These are phyloP conservation scores for Cavenderia fasciculata DNA, from an alignment of 78 protist species.

Conservation along the genomic window DNA sequence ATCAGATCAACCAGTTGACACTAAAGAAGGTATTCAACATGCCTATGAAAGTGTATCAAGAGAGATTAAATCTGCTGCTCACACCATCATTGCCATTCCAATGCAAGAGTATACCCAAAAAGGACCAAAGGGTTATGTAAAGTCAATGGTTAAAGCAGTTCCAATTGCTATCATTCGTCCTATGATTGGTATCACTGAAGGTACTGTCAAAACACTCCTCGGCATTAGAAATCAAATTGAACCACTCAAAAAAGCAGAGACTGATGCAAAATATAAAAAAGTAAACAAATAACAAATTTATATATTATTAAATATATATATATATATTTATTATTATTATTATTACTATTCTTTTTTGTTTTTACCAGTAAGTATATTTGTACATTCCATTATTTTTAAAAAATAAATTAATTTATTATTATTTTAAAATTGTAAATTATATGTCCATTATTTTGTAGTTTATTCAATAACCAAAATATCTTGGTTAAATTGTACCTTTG, in stretches of 20 bases:
- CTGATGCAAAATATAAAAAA: conserved; percentile 60
- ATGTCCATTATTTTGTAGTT: too few relatives aligned
- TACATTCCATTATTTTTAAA: too few relatives aligned
- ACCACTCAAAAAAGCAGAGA: conserved; percentile 56
- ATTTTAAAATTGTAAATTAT: too few relatives aligned
- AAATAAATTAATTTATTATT: too few relatives aligned
- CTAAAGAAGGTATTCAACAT: conserved; percentile 71
- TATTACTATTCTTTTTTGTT: too few relatives aligned
- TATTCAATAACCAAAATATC: too few relatives aligned
- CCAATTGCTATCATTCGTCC: conserved; percentile 75
- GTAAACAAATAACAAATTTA: too few relatives aligned
- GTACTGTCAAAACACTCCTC: conserved; percentile 43
- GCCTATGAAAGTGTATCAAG: conserved; percentile 70
- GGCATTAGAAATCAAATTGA: conserved; percentile 75
- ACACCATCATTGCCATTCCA: conserved; percentile 74
- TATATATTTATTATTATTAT: too few relatives aligned
- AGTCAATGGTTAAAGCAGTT: conserved; percentile 73
- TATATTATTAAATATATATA: not conserved
- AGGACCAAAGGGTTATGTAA: conserved; percentile 71
- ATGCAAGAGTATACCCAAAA: conserved; percentile 72
- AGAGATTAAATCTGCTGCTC: conserved; percentile 58
- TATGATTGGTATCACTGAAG: conserved; percentile 75
- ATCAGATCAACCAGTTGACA: conserved; percentile 67
- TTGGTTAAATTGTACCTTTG: too few relatives aligned
- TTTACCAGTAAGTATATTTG: too few relatives aligned